phyloP scores from a whole-genome alignment of 352 stramenopile species.

The Pseudoperonospora humuli region DNA sequence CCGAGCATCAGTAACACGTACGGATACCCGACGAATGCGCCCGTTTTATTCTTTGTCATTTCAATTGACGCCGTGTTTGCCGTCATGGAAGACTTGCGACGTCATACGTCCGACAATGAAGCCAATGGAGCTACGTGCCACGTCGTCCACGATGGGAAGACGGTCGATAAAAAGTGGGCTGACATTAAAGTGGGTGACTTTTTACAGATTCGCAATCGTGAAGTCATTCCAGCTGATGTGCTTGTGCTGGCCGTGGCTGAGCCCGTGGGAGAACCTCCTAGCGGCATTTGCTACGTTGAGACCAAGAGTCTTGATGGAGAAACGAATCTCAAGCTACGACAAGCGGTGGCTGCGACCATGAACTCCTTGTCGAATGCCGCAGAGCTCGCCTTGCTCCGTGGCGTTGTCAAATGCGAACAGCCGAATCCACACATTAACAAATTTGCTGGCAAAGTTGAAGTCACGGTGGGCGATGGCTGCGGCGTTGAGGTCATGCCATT shows the following conservation, averaged over 20 bases:
- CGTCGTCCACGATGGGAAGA: slow-evolving; percentile 50
- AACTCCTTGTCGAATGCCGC: slow-evolving; percentile 38
- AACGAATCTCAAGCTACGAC: slow-evolving; percentile 88
- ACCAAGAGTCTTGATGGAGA: slow-evolving; percentile 89
- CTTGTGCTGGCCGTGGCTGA: slow-evolving; percentile 75
- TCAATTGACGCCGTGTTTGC: slow-evolving; percentile 86
- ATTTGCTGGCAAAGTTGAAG: slow-evolving; percentile 79
- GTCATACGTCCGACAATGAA: slow-evolving; percentile 71
- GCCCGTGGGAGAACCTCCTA: slow-evolving; percentile 53
- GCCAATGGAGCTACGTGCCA: slow-evolving; percentile 76
- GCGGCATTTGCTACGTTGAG: slow-evolving; percentile 85
- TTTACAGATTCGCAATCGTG: slow-evolving; percentile 64
- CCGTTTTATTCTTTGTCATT: slow-evolving; percentile 86
- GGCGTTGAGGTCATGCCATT: slow-evolving; percentile 69
- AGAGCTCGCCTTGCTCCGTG: slow-evolving; percentile 47
- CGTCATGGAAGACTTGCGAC: slow-evolving; percentile 78
- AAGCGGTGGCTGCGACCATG: slow-evolving; percentile 68
- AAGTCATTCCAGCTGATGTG: slow-evolving; percentile 80
- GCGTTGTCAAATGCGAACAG: slow-evolving; percentile 61
- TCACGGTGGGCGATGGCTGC: slow-evolving; percentile 54
- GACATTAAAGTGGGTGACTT: slow-evolving; percentile 85
- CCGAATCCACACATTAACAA: slow-evolving; percentile 86
- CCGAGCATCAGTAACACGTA: slow-evolving; percentile 78
- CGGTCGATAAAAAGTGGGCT: slow-evolving; percentile 73
- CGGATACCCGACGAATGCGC: slow-evolving; percentile 67